These are phyloP conservation scores for Plasmodium gonderi DNA, from an alignment of 169 alveolate genomes.

Conservation along the genomic window DNA sequence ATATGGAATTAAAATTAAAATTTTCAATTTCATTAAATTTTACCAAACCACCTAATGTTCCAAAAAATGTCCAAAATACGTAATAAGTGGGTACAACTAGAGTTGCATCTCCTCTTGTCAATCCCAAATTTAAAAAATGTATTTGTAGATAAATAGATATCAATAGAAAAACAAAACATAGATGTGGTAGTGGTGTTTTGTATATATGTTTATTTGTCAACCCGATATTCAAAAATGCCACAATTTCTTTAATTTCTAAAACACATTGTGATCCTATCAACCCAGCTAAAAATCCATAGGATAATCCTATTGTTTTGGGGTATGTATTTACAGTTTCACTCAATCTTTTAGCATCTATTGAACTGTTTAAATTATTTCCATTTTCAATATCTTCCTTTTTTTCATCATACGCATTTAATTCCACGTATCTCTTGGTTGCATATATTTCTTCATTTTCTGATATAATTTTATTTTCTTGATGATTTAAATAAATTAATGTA, in stretches of 20 bases:
- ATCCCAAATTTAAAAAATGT: conserved; percentile 86
- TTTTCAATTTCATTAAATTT: conserved; percentile 88
- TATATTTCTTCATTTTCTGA: conserved; percentile 78
- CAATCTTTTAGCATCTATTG: conserved; percentile 34
- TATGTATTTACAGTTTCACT: conserved; percentile 65
- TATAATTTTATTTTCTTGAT: conserved; percentile 79
- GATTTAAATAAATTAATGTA: conserved; percentile 81
- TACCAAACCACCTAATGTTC: conserved; percentile 89
- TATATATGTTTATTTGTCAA: conserved; percentile 74
- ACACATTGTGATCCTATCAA: conserved; percentile 88
- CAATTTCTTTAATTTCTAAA: conserved; percentile 87
- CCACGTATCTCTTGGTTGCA: conserved; percentile 77
- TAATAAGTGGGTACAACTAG: conserved; percentile 88
- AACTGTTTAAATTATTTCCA: conserved; percentile 27
- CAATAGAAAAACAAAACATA: conserved; percentile 81
- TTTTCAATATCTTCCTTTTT: conserved; percentile 40
- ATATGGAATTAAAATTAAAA: conserved; percentile 78
- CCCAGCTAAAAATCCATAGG: conserved; percentile 88
- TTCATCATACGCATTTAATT: conserved; percentile 74
- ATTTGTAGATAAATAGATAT: conserved; percentile 86
- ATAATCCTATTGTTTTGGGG: conserved; percentile 81
- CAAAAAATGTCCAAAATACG: conserved; percentile 88
- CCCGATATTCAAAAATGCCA: conserved; percentile 80
- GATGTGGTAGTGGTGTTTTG: conserved; percentile 83
- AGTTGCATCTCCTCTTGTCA: conserved; percentile 88